Evolutionary conservation across 345 rosid genomes (phyloP).

Genomic region (Eucalyptus sp.): DNA sequence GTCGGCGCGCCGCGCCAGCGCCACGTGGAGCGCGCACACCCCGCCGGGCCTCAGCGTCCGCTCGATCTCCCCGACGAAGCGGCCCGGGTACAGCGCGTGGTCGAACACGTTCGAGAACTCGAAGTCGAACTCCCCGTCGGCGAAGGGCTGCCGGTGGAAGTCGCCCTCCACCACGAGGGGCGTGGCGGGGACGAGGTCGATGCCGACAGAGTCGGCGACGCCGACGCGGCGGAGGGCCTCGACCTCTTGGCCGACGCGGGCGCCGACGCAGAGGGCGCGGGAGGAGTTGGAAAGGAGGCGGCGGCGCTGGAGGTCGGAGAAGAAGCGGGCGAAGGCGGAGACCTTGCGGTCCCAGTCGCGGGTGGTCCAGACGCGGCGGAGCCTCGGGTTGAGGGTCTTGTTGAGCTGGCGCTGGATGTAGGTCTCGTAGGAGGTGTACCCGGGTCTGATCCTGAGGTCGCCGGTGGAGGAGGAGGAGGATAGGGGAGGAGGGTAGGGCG

Average conservation of each 20-base stretch:
- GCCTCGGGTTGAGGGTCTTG: conserved; percentile 81
- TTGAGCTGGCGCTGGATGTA: conserved; percentile 86
- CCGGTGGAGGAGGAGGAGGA: neutral
- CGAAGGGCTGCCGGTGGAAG: conserved; percentile 72
- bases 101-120: conserved; percentile 93
- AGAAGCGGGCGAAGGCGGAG: conserved; percentile 52
- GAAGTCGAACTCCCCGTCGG: conserved; percentile 50
- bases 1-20: conserved; percentile 40
- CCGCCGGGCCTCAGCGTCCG: conserved; percentile 68
- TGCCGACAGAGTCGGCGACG: conserved; percentile 48
- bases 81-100: conserved; percentile 62
- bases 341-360: conserved; percentile 93
- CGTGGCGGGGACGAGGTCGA: conserved; percentile 68
- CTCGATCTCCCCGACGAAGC: conserved; percentile 71
- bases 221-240: conserved; percentile 56
- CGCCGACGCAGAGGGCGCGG: conserved; percentile 62
- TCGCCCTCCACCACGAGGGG: conserved; percentile 69
- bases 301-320: conserved; percentile 11
- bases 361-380: conserved; percentile 57
- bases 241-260: conserved; percentile 80
- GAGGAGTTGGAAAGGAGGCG: conserved; percentile 44
- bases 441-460: conserved; percentile 55
- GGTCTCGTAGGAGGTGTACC: conserved; percentile 62
- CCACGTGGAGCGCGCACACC: conserved; percentile 64
- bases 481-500: neutral